These are phyloP conservation scores for Tuber melanosporum DNA, from an alignment of 495 filamentous ascomycete species.

Conservation along the genomic window DNA sequence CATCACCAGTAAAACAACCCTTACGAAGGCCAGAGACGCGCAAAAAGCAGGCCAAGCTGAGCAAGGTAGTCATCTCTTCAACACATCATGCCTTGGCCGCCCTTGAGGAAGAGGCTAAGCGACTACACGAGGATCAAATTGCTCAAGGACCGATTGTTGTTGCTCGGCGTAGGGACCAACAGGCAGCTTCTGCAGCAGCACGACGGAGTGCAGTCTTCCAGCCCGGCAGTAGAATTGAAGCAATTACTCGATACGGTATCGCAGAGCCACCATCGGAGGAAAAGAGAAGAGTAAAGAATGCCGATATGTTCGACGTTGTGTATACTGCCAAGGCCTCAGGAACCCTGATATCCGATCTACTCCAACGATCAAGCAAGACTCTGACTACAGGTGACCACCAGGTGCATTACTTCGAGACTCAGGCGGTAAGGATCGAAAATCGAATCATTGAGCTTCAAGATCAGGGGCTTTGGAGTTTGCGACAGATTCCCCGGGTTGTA, in stretches of 20 bases:
- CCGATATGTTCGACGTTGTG: constrained; percentile 33
- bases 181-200: constrained; percentile 37
- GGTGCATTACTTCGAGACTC: constrained; percentile 55
- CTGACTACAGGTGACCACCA: constrained; percentile 38
- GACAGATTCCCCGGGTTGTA: constrained; percentile 69
- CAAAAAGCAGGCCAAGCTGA: constrained; percentile 21
- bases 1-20: not conserved
- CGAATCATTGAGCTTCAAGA: constrained; percentile 83
- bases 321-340: constrained; percentile 34
- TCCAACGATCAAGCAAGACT: constrained; percentile 36
- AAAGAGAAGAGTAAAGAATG: constrained; percentile 28
- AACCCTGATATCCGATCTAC: constrained; percentile 31
- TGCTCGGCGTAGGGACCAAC: constrained; percentile 38
- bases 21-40: constrained; percentile 19
- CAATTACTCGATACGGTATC: constrained; percentile 37
- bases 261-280: constrained; percentile 33
- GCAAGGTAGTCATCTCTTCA: constrained; percentile 40
- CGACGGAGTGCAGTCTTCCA: constrained; percentile 34
- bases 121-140: constrained; percentile 39
- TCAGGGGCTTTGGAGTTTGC: constrained; percentile 80
- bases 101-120: constrained; percentile 37
- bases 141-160: constrained; percentile 40
- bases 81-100: constrained; percentile 39
- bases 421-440: constrained; percentile 73
- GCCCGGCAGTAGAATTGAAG: constrained; percentile 38